These are phyloP conservation scores for Plasmodium vinckei DNA, from an alignment of 169 alveolate species.

Conservation along the genomic window DNA sequence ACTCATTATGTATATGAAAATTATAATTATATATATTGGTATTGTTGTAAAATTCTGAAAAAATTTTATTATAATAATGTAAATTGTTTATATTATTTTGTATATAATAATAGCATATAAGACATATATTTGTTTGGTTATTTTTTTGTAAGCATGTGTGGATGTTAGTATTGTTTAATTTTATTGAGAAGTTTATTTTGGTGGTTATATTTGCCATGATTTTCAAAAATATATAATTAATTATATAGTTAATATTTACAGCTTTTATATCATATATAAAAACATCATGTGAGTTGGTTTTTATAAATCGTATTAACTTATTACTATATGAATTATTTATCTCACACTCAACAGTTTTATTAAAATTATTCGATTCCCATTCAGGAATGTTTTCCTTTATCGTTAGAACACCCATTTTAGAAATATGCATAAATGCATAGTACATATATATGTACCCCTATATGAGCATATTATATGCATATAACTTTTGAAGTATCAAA, in stretches of 20 bases:
- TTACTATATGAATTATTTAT: too few species aligned
- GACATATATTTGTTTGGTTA: slow-evolving; percentile 60
- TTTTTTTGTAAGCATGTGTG: slow-evolving; percentile 20
- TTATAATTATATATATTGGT: slow-evolving; percentile 21
- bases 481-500: too few species aligned
- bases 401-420: neutral
- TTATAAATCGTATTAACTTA: too few species aligned
- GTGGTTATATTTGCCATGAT: too few species aligned
- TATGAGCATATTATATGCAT: neutral
- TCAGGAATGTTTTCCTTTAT: too few species aligned
- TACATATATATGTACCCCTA: neutral
- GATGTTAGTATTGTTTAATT: neutral
- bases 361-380: too few species aligned
- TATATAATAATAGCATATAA: slow-evolving; percentile 33
- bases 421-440: neutral
- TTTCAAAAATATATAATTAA: too few species aligned
- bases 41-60: slow-evolving; percentile 23
- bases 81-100: slow-evolving; percentile 24
- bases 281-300: too few species aligned
- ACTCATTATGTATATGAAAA: slow-evolving; percentile 37
- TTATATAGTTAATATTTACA: too few species aligned
- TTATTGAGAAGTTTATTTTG: neutral
- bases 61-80: slow-evolving; percentile 8
- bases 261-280: too few species aligned
- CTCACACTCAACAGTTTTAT: too few species aligned